Percentiles rank a stretch among this genome's conserved stretches.
Conservation (phyloP, 805 yeast species). For the Kregervanrija pseudodelftensis region DNA sequence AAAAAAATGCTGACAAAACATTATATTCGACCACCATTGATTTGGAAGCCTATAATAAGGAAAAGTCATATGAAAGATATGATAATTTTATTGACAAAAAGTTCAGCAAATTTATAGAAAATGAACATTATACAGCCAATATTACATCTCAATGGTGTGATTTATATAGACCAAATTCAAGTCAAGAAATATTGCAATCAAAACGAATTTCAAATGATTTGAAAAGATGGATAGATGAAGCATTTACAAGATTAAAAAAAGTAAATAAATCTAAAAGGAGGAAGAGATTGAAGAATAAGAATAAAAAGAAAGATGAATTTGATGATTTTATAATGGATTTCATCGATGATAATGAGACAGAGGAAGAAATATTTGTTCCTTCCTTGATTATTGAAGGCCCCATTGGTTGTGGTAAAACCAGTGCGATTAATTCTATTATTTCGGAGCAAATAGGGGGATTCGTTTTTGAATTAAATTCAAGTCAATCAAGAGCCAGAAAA, state of each 20-base stretch:
- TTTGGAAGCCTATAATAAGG: background rate
- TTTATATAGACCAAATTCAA: conserved; percentile 33
- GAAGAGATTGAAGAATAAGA: conserved; percentile 15
- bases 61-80: conserved; percentile 4
- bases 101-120: conserved; percentile 7
- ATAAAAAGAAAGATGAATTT: conserved; percentile 13
- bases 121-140: conserved; percentile 2
- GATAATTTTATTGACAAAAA: conserved; percentile 8
- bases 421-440: conserved; percentile 62
- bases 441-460: conserved; percentile 52
- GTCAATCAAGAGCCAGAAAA: conserved; percentile 65
- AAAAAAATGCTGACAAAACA: background rate
- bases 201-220: conserved; percentile 19
- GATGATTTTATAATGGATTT: conserved; percentile 36
- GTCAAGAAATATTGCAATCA: conserved; percentile 31
- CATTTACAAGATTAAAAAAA: conserved; percentile 28
- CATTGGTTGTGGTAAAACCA: conserved; percentile 71
- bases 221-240: conserved; percentile 33
- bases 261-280: conserved; percentile 24
- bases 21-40: background rate
- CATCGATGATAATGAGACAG: conserved; percentile 25
- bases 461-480: conserved; percentile 74
- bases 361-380: conserved; percentile 44
- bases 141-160: conserved; percentile 33
- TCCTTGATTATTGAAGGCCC: conserved; percentile 63